Evolutionary conservation across 768 basidiomycete genomes (phyloP), one percentile per base, ranked within the genome.

Genomic region (Suillus lakei): DNA sequence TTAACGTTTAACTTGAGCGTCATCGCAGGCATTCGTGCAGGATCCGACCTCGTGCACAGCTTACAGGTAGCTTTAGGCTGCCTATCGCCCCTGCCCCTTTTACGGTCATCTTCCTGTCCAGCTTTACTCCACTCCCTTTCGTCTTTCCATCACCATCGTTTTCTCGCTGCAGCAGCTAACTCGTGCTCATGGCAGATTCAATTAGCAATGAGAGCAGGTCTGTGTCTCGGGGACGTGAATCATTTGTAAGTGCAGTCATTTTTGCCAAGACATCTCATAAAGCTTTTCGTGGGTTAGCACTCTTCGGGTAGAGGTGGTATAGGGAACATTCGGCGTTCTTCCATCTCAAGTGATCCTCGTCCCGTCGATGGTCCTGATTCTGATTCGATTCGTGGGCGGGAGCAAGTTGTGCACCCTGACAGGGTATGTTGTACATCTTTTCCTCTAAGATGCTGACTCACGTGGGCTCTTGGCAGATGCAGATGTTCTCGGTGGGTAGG

Each of bases 251-350:
- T 81, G 34, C 30, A 48, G 15, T 53, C 3, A 9, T 41, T 18
- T 8, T 18, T 61, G 30, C 18, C 62, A 64, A 43, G 61, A 3
- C 21, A 21, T 4, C 65, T 67, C 30, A 67, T 32, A 4, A n/a
- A 1, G 4, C 3, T 16, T n/a, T 32, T 38, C 26, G 58, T 23
- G 34, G 13, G 30, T 44, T 63, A 87, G 84, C 76, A 79, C 41
- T 88, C 88, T 4, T 83, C 88, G 39, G 91, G 91, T 8, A 82
- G 91, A 65, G 91, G 91, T 6, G 91, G 91, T 10, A 26, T 81
- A 5, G 91, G 91, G 21, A 92, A 92, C 75, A 88, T 92, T 65
- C 84, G 85, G 65, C 78, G 70, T 28, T 63, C 84, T 32, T 84
- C 86, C 36, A 61, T 48, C 1, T 85, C 87, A 8, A 80, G 82